phyloP scores from a whole-genome alignment of 2,329 filamentous ascomycete species.

The Nemania serpens region DNA sequence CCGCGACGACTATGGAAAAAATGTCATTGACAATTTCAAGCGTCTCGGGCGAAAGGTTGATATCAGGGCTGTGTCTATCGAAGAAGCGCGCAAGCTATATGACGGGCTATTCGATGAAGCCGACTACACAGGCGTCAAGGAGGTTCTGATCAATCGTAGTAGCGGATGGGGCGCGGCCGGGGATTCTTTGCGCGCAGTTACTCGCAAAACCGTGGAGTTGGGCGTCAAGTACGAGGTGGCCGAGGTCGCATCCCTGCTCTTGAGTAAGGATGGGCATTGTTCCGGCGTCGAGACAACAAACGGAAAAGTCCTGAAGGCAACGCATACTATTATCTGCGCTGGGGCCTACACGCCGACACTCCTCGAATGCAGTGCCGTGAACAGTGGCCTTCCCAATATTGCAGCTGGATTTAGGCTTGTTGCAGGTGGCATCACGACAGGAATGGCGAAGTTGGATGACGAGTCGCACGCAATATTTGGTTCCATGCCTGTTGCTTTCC shows the following conservation, averaged over 20 bases:
- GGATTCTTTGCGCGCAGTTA: slow-evolving; percentile 54
- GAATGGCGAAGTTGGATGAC: slow-evolving; percentile 25
- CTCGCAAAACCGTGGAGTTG: slow-evolving; percentile 50
- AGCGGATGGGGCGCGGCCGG: slow-evolving; percentile 62
- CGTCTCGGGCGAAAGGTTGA: slow-evolving; percentile 35
- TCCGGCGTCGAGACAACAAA: slow-evolving; percentile 49
- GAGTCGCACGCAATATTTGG: slow-evolving; percentile 19
- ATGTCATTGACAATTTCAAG: slow-evolving; percentile 43
- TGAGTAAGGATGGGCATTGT: slow-evolving; percentile 41
- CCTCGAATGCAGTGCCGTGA: slow-evolving; percentile 49
- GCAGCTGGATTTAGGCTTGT: slow-evolving; percentile 53
- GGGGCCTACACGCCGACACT: slow-evolving; percentile 57
- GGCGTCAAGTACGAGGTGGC: slow-evolving; percentile 58
- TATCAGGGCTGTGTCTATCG: slow-evolving; percentile 51
- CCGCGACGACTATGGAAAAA: slow-evolving; percentile 36
- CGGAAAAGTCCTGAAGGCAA: slow-evolving; percentile 48
- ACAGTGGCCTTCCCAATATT: slow-evolving; percentile 50
- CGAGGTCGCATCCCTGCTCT: slow-evolving; percentile 49
- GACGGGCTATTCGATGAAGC: slow-evolving; percentile 58
- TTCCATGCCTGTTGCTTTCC: slow-evolving; percentile 27
- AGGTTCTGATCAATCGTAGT: slow-evolving; percentile 58
- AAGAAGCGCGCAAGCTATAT: slow-evolving; percentile 54
- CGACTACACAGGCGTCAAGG: slow-evolving; percentile 57
- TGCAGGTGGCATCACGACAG: slow-evolving; percentile 54
- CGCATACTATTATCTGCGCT: slow-evolving; percentile 52